Percentiles rank a stretch among this genome's conserved stretches.
phyloP scores from a whole-genome alignment of 139 green algal genomes.

The Astrephomene gubernaculifera region DNA sequence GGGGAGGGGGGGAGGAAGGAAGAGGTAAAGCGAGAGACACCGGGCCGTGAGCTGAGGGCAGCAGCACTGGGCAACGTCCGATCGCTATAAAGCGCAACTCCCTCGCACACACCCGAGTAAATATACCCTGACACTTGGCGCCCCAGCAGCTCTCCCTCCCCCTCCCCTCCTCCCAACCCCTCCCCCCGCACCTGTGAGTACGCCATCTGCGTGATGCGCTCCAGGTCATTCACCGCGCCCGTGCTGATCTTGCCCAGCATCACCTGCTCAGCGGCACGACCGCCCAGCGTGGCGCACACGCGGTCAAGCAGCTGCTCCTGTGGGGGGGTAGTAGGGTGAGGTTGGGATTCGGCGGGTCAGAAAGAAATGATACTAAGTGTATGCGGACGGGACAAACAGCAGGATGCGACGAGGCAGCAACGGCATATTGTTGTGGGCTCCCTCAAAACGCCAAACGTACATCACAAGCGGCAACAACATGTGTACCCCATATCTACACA shows the following conservation, averaged over 20 bases:
- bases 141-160: not conserved
- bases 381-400: too few species aligned
- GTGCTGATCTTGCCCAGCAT: conserved; percentile 98
- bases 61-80: too few species aligned
- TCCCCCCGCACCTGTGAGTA: conserved; percentile 81
- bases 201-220: conserved; percentile 97
- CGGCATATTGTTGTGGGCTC: too few species aligned
- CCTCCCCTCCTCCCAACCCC: not conserved
- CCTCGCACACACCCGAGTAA: not conserved
- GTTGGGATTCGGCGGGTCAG: too few species aligned
- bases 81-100: too few species aligned
- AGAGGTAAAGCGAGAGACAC: not conserved
- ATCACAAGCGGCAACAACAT: too few species aligned
- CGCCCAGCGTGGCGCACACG: conserved; percentile 96
- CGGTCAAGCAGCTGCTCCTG: conserved; percentile 92
- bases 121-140: not conserved
- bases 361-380: too few species aligned
- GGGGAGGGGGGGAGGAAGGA: not conserved
- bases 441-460: too few species aligned
- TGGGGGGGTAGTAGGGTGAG: not conserved
- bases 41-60: too few species aligned
- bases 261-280: conserved; percentile 95
- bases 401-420: too few species aligned
- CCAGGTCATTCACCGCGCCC: conserved; percentile 98
- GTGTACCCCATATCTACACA: too few species aligned